A percentile compares a stretch with the other conserved stretches of the same genome.
phyloP scores from a whole-genome alignment of 805 yeast genomes.

The Ogataea glucozyma region DNA sequence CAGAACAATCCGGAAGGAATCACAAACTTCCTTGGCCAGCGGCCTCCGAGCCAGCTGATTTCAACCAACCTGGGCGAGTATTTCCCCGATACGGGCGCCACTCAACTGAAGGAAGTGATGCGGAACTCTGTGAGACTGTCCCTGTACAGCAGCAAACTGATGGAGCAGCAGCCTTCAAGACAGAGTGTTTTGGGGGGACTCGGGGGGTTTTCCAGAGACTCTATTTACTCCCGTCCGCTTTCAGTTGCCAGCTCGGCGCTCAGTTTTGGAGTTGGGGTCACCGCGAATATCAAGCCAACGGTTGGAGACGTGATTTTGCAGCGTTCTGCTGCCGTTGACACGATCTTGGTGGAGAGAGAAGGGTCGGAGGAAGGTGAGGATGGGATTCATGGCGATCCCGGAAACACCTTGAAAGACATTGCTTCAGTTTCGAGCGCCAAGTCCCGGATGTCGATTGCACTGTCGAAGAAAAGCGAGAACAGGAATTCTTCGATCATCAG shows the following conservation, averaged over 20 bases:
- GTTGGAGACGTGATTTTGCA: constrained; percentile 65
- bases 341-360: constrained; percentile 22
- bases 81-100: constrained; percentile 80
- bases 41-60: constrained; percentile 92
- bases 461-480: constrained; percentile 18
- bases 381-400: no score
- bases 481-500: constrained; percentile 47
- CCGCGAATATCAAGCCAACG: constrained; percentile 43
- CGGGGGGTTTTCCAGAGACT: constrained; percentile 17
- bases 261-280: constrained; percentile 32
- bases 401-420: constrained; percentile 8
- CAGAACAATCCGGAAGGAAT: constrained; percentile 25
- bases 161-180: constrained; percentile 16
- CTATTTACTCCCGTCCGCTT: constrained; percentile 28
- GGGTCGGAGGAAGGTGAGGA: no score
- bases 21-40: constrained; percentile 70
- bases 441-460: constrained; percentile 26
- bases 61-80: constrained; percentile 87
- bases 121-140: constrained; percentile 83
- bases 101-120: constrained; percentile 74
- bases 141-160: constrained; percentile 38
- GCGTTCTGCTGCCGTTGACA: constrained; percentile 57
- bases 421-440: constrained; percentile 6
- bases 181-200: constrained; percentile 6
- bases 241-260: constrained; percentile 31